Base-by-base conservation (phyloP, 2,329 filamentous ascomycete species). In the Diaporthe destruens region DNA sequence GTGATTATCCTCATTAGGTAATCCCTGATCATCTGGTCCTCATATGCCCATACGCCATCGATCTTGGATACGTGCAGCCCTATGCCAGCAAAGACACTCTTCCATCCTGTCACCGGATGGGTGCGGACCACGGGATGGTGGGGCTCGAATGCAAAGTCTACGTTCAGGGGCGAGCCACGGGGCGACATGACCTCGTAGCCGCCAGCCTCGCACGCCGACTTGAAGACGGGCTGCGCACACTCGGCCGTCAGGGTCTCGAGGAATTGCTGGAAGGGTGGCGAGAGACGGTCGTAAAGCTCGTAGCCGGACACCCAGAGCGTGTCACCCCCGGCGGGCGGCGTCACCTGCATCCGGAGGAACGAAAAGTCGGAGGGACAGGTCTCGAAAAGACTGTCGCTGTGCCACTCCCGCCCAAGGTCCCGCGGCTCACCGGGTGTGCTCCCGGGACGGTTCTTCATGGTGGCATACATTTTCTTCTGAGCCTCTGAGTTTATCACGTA, bases 241-340 rank as follows among this genome's bases (percentile, higher is more conserved):
- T 87, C 89, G 3, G 86, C 90, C 0, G 88, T 91, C 9, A 92
- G 80, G 0, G 80, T 79, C 70, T 92, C 89, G 36, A 92, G 84
- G 79, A 92, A 91, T 32, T 81, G 81, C 72, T 88, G 88, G 69
- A 88, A 87, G 0, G 87, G 82, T 2, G 83, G 81, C 5, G 87
- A 90, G 72, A 93, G 84, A 36, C 89, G 86, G 77, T 93, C 90
- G 76, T 91, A 93, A 16, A 92, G 80, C 76, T 92, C 90, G 77
- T 92, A 92, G 0, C 89, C 90, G 0, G 89, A 91, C 0, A 90
- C 91, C 90, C 90, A 93, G 7, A 93, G 85, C 0, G 91, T 92
- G 79, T 88, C 86, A 82, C 83, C 88, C 53, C 88, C 85, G 0
- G 86, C 88, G 70, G 83, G 82, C 5, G 89, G 89, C 1, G 91